A percentile compares a stretch with the other conserved stretches of the same genome.
phyloP scores from a whole-genome alignment of 2,329 filamentous ascomycete species.

The Plectosphaerella cucumerina region DNA sequence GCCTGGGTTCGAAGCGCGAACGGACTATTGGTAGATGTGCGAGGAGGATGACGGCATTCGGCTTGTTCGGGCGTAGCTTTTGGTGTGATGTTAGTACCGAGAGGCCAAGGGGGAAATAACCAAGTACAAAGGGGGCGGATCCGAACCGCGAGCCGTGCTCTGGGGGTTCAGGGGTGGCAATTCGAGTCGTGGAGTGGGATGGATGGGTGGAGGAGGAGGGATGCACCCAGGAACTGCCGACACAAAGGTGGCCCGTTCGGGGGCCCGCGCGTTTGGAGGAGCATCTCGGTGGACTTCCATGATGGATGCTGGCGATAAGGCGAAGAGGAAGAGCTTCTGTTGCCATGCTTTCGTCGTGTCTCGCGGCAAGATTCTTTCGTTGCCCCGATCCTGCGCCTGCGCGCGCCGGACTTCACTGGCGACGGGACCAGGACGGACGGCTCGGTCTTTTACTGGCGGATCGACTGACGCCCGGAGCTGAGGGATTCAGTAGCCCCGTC shows the following conservation, averaged over 20 bases:
- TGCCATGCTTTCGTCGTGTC: no score
- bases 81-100: not conserved
- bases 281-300: no score
- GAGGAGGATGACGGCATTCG: constrained; percentile 1
- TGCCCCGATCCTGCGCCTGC: no score
- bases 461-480: no score
- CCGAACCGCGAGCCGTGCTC: not conserved
- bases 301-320: no score
- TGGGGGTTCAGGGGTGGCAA: constrained; percentile 1
- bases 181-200: not conserved
- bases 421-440: no score
- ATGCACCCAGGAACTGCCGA: not conserved
- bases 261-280: not conserved
- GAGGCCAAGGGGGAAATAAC: not conserved
- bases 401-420: no score
- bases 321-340: no score
- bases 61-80: not conserved
- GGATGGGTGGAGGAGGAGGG: no score
- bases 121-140: not conserved
- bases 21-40: not conserved
- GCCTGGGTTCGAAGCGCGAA: not conserved
- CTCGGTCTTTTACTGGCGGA: no score
- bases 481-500: no score
- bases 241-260: not conserved
- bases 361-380: no score